These are phyloP conservation scores for Venturia nashicola DNA, from an alignment of 2,329 filamentous ascomycete genomes.

Conservation along the genomic window DNA sequence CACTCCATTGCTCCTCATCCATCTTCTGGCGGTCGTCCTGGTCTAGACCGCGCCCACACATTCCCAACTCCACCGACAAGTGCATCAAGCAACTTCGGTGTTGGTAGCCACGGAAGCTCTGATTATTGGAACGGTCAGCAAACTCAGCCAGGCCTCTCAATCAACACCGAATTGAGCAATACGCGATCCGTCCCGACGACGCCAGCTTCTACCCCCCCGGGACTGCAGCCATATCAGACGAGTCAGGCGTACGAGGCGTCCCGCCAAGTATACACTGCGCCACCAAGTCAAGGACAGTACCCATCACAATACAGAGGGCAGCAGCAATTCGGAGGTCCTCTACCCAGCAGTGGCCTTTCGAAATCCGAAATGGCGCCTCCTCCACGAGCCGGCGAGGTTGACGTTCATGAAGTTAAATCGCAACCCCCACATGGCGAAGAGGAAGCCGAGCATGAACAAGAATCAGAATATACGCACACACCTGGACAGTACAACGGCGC, in stretches of 20 bases:
- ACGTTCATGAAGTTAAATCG: slow-evolving; percentile 53
- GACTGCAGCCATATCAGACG: slow-evolving; percentile 59
- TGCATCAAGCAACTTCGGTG: slow-evolving; percentile 72
- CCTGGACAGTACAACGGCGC: slow-evolving; percentile 53
- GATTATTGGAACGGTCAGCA: slow-evolving; percentile 35
- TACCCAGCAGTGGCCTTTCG: slow-evolving; percentile 32
- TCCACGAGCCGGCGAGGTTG: slow-evolving; percentile 48
- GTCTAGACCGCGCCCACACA: slow-evolving; percentile 74
- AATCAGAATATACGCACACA: slow-evolving; percentile 78
- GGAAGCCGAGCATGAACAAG: slow-evolving; percentile 50
- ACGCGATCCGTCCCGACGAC: slow-evolving; percentile 79
- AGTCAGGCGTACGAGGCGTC: slow-evolving; percentile 64
- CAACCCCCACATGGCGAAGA: slow-evolving; percentile 44
- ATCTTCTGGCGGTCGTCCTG: slow-evolving; percentile 48
- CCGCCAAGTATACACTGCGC: slow-evolving; percentile 65
- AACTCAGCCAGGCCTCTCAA: slow-evolving; percentile 58
- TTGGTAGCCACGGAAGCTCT: slow-evolving; percentile 51
- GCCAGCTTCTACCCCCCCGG: slow-evolving; percentile 83
- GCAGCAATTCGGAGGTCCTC: slow-evolving; percentile 50
- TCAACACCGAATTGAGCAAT: slow-evolving; percentile 68
- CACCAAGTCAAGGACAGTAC: slow-evolving; percentile 55
- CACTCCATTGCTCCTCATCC: slow-evolving; percentile 49
- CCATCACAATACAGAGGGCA: slow-evolving; percentile 51
- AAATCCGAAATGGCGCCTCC: slow-evolving; percentile 87
- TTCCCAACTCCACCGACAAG: slow-evolving; percentile 91